phyloP scores from a whole-genome alignment of 2,329 filamentous ascomycete genomes.

The Colletotrichum horii region DNA sequence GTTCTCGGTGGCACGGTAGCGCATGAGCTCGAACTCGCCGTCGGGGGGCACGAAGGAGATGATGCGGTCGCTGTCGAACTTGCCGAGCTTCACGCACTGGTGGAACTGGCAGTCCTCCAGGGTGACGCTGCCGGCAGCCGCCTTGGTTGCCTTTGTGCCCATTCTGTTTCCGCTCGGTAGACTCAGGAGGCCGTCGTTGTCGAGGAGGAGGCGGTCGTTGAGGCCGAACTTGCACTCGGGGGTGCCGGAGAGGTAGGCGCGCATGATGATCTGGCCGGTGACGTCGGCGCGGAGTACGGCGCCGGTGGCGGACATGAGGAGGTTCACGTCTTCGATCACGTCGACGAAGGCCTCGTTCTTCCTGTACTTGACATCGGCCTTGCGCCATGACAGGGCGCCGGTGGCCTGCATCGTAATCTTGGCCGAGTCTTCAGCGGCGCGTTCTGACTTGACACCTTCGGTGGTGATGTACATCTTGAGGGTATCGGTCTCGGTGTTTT shows the following conservation, averaged over 20 bases:
- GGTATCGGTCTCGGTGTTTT: conserved; percentile 98
- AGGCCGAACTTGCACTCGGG: conserved; percentile 99
- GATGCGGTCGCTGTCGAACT: conserved; percentile 95
- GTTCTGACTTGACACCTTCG: conserved; percentile 94
- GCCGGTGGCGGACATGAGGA: conserved; percentile 98
- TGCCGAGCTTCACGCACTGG: conserved; percentile 96
- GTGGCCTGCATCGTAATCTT: conserved; percentile 99
- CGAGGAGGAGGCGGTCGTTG: conserved; percentile 93
- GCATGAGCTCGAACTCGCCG: conserved; percentile 98
- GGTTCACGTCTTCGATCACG: conserved; percentile 98
- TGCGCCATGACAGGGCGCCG: conserved; percentile 93
- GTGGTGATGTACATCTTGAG: conserved; percentile 99
- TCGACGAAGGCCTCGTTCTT: conserved; percentile 99
- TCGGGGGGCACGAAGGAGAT: conserved; percentile 97
- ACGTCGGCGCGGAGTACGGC: conserved; percentile 95
- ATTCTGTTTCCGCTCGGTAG: conserved; percentile 77
- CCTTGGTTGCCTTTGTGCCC: conserved; percentile 89
- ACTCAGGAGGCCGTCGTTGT: conserved; percentile 70
- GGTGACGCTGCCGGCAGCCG: conserved; percentile 92
- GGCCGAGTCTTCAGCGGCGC: conserved; percentile 86
- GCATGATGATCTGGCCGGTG: conserved; percentile 97
- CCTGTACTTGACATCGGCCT: conserved; percentile 97
- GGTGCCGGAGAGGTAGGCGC: conserved; percentile 93
- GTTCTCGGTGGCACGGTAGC: conserved; percentile 97
- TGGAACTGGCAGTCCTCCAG: conserved; percentile 99